These are phyloP conservation scores for Ceriops zippeliana DNA, from an alignment of 345 rosid genomes.

Conservation along the genomic window DNA sequence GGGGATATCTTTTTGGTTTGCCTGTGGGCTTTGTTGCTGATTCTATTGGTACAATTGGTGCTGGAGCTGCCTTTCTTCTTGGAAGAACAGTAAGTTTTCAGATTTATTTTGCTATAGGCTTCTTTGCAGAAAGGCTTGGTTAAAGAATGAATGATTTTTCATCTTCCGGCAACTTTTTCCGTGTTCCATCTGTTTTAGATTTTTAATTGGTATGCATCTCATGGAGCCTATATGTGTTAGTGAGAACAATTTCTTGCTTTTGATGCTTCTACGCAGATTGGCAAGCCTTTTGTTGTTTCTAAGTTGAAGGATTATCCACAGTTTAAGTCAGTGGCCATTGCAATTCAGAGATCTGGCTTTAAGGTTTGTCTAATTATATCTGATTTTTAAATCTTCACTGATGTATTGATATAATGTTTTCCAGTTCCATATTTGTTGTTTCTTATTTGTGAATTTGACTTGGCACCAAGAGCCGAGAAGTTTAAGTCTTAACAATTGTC, in stretches of 20 bases:
- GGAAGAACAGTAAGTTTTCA: slow-evolving; percentile 65
- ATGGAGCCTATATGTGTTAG: no score
- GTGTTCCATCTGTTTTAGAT: no score
- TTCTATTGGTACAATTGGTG: slow-evolving; percentile 87
- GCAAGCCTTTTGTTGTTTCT: slow-evolving; percentile 76
- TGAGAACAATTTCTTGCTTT: not conserved
- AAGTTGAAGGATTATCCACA: slow-evolving; percentile 92
- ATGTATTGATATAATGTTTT: not conserved
- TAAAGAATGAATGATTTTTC: no score
- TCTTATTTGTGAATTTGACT: not conserved
- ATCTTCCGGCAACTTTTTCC: no score
- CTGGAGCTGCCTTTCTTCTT: slow-evolving; percentile 91
- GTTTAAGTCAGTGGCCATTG: slow-evolving; percentile 84
- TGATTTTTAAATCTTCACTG: not conserved
- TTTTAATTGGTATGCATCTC: no score
- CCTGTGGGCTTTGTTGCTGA: slow-evolving; percentile 92
- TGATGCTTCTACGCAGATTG: slow-evolving; percentile 44
- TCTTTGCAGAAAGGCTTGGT: not conserved
- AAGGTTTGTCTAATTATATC: slow-evolving; percentile 52
- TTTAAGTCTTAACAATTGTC: not conserved
- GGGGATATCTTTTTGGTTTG: slow-evolving; percentile 95
- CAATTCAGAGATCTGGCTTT: slow-evolving; percentile 82
- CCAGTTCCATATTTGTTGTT: not conserved
- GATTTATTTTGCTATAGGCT: not conserved
- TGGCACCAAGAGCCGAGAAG: not conserved